Percentiles rank a stretch among this genome's conserved stretches.
These are phyloP conservation scores for Zalerion maritima DNA, from an alignment of 495 filamentous ascomycete species.

Conservation along the genomic window DNA sequence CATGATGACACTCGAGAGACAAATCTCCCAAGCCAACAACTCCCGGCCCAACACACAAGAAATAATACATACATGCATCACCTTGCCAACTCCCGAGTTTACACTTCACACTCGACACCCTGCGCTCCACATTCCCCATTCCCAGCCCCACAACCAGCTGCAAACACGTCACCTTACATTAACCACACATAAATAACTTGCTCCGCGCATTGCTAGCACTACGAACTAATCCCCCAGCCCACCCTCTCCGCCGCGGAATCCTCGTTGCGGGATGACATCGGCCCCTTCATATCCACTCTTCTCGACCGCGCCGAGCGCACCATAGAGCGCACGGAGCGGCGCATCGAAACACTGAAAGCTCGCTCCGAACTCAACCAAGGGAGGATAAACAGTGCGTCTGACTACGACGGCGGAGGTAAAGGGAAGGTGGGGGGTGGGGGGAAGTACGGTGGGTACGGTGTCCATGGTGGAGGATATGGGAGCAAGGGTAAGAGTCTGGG, in stretches of 20 bases:
- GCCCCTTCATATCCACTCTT: conserved; percentile 27
- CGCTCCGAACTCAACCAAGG: conserved; percentile 32
- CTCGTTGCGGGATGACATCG: conserved; percentile 35
- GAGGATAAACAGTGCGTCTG: conserved; percentile 14
- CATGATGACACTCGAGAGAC: too few species aligned
- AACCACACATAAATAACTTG: conserved; percentile 1
- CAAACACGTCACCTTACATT: not conserved
- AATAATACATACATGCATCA: too few species aligned
- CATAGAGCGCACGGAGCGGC: conserved; percentile 27
- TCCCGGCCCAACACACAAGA: too few species aligned
- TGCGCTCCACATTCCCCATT: not conserved
- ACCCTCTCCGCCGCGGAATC: conserved; percentile 32
- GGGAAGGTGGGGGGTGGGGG: not conserved
- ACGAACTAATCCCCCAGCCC: conserved; percentile 36
- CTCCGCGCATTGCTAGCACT: conserved; percentile 19
- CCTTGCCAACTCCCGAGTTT: too few species aligned
- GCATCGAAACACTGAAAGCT: conserved; percentile 33
- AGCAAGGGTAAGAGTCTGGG: too few species aligned
- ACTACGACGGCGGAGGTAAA: not conserved
- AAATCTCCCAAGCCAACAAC: too few species aligned
- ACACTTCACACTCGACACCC: too few species aligned
- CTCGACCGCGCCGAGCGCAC: conserved; percentile 34
- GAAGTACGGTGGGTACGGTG: not conserved
- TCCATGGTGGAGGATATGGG: conserved; percentile 2
- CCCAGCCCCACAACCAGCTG: not conserved